Percentiles rank a stretch among this genome's conserved stretches.
These are phyloP conservation scores for Vanderwaltozyma verrucispora DNA, from an alignment of 805 yeast genomes.

Conservation along the genomic window DNA sequence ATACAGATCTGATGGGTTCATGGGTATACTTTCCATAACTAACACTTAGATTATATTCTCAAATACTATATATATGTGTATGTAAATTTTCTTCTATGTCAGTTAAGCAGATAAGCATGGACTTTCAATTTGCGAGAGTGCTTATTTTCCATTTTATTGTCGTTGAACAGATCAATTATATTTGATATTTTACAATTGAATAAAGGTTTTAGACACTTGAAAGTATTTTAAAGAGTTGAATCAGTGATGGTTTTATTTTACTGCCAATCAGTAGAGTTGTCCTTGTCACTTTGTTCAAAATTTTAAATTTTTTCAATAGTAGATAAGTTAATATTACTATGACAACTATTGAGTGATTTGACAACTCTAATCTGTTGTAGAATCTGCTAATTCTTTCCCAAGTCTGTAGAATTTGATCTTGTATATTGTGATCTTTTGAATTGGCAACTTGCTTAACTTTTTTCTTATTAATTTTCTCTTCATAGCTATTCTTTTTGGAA, in stretches of 20 bases:
- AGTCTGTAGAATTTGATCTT: background rate
- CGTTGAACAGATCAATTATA: too few relatives aligned
- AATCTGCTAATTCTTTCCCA: background rate
- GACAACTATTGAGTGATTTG: background rate
- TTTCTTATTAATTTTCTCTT: background rate
- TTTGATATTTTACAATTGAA: too few relatives aligned
- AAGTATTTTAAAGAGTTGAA: constrained; percentile 2
- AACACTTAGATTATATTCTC: too few relatives aligned
- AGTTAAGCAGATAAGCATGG: too few relatives aligned
- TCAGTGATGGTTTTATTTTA: constrained; percentile 1
- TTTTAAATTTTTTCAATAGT: background rate
- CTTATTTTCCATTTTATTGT: too few relatives aligned
- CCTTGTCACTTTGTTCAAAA: background rate
- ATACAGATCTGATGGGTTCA: too few relatives aligned
- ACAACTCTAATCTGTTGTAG: background rate
- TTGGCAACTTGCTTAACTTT: too few relatives aligned
- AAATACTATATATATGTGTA: too few relatives aligned
- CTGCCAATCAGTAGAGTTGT: background rate
- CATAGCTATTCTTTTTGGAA: too few relatives aligned
- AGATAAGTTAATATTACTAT: background rate
- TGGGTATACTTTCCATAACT: too few relatives aligned
- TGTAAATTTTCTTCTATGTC: too few relatives aligned
- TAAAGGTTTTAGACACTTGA: constrained; percentile 6
- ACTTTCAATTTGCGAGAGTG: too few relatives aligned
- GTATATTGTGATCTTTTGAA: background rate